phyloP scores from a whole-genome alignment of 306 rosid genomes.

The Hylodesmum podocarpum region DNA sequence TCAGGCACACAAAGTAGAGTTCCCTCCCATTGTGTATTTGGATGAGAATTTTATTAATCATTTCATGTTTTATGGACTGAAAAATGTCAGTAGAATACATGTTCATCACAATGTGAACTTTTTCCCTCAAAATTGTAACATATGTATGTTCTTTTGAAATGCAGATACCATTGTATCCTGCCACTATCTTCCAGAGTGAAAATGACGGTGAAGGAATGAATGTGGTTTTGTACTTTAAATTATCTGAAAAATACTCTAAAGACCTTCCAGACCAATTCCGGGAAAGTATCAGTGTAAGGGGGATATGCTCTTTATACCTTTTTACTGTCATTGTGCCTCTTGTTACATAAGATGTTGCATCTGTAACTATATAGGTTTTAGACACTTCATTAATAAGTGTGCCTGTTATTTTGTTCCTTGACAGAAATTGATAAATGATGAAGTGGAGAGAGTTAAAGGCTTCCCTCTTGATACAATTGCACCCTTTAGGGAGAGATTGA shows the following conservation, averaged over 20 bases:
- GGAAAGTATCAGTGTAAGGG: slow-evolving; percentile 74
- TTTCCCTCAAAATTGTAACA: neutral
- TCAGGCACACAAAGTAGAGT: neutral
- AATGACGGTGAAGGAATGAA: slow-evolving; percentile 97
- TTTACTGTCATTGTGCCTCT: neutral
- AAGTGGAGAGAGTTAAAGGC: slow-evolving; percentile 94
- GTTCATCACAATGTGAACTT: neutral
- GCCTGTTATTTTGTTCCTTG: slow-evolving; percentile 26
- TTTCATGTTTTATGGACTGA: neutral
- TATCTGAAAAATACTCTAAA: slow-evolving; percentile 72
- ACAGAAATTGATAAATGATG: slow-evolving; percentile 88
- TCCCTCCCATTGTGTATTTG: neutral
- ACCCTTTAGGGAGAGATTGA: slow-evolving; percentile 88
- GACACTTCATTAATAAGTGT: slow-evolving; percentile 15
- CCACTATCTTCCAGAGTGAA: slow-evolving; percentile 80
- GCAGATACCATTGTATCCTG: slow-evolving; percentile 92
- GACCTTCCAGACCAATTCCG: slow-evolving; percentile 76
- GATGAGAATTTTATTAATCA: neutral
- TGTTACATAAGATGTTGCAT: slow-evolving; percentile 7
- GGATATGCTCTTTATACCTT: neutral
- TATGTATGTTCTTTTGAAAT: slow-evolving; percentile 31
- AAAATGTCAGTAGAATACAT: neutral
- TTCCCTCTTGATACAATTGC: slow-evolving; percentile 87
- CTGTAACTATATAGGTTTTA: neutral
- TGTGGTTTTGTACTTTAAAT: slow-evolving; percentile 80